phyloP scores from a whole-genome alignment of 768 basidiomycete species.

The Terana coerulea region DNA sequence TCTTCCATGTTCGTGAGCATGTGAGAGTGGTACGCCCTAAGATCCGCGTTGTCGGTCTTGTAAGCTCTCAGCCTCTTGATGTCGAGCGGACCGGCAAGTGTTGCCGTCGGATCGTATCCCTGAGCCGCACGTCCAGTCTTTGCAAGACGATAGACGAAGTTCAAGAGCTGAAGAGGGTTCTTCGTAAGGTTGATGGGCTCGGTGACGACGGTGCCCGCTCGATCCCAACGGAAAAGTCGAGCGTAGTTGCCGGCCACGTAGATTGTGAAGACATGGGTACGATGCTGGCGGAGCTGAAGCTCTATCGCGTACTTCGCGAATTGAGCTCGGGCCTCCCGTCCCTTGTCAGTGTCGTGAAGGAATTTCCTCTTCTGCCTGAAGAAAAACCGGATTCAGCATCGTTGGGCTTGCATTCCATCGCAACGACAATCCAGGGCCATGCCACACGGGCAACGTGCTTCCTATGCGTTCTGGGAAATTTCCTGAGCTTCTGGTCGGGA shows the following conservation, averaged over 20 bases:
- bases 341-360: neutral
- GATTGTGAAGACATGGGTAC: neutral
- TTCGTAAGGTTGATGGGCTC: neutral
- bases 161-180: neutral
- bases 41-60: neutral
- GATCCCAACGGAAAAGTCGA: conserved; percentile 2
- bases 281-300: conserved; percentile 2
- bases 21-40: neutral
- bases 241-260: neutral
- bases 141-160: neutral
- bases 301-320: neutral
- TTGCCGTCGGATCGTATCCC: neutral
- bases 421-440: neutral
- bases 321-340: neutral
- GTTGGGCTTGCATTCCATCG: neutral
- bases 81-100: neutral
- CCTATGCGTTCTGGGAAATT: too few relatives aligned
- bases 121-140: neutral
- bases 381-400: neutral
- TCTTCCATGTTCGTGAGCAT: neutral
- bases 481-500: too few relatives aligned
- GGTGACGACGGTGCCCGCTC: neutral
- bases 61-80: neutral
- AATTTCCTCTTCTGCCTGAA: neutral
- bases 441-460: neutral